Conservation (phyloP, 495 filamentous ascomycete species). For the Aspergillus indologenus region DNA sequence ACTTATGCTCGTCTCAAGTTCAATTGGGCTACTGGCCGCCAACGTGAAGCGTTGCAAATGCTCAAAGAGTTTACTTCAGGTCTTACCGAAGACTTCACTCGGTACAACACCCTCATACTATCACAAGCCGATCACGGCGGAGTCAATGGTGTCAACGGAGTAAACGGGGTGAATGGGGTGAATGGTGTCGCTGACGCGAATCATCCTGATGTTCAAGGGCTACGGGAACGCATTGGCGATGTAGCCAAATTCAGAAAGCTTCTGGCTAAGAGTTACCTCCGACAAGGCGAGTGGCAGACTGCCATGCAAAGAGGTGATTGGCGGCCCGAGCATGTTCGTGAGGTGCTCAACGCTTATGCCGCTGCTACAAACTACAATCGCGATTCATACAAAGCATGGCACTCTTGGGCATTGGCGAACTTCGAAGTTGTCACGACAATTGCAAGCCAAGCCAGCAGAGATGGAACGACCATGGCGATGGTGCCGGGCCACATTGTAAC, state of each 20-base stretch:
- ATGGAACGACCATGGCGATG: conserved; percentile 41
- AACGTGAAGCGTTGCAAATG: conserved; percentile 69
- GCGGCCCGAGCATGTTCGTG: conserved; percentile 64
- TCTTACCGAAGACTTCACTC: conserved; percentile 69
- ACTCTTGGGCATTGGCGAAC: conserved; percentile 98
- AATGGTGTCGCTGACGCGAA: conserved; percentile 55
- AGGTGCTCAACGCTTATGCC: conserved; percentile 78
- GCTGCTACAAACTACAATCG: conserved; percentile 89
- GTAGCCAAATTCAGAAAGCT: conserved; percentile 58
- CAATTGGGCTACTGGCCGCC: conserved; percentile 76
- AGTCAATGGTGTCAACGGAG: conserved; percentile 2
- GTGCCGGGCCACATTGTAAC: conserved; percentile 63
- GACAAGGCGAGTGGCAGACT: conserved; percentile 94
- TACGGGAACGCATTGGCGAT: conserved; percentile 44
- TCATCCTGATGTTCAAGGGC: conserved; percentile 33
- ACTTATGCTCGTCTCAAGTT: conserved; percentile 93
- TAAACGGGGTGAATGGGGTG: conserved; percentile 52
- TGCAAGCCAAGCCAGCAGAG: conserved; percentile 57
- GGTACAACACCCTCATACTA: conserved; percentile 52
- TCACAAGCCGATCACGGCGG: conserved; percentile 34
- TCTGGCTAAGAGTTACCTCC: conserved; percentile 90
- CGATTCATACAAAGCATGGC: conserved; percentile 98
- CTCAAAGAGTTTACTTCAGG: conserved; percentile 79
- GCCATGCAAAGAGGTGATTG: conserved; percentile 79
- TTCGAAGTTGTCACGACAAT: conserved; percentile 93